Base-by-base conservation (phyloP, 192 early-diverging fungal species). In the Pilobolus umbonatus region DNA sequence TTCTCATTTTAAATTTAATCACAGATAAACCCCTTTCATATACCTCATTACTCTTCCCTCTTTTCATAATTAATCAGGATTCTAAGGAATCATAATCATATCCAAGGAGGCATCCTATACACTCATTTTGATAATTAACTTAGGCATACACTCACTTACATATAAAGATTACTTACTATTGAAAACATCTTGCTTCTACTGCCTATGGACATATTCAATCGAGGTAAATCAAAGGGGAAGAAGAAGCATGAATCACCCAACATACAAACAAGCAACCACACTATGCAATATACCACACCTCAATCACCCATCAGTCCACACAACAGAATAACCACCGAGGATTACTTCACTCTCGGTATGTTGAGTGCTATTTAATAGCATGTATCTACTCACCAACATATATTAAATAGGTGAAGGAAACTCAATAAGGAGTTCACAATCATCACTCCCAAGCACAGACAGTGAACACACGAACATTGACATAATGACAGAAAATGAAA, bases 401-500 rank as follows among this genome's bases (percentile, higher is more conserved):
- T 42, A 17, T 42, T n/a, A 38, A 46, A 63, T 39, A 17, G 49
- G 49, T 19, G 63, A 65, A 26, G 55, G 55, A 7, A 49, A 59
- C 0, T 72, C 69, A n/a, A 51, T 65, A 31, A 64, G 69, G 28
- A 72, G 60, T 12, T 72, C 70, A 12, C 55, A 67, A 28, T 72
- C 70, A 17, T 72, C 70, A 21, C 26, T 43, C 3, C 60, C 53
- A 24, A 62, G 60, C 11, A 62, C 38, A 25, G 61, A 61, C 28
- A 53, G 57, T 24, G 67, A 62, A 12, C n/a, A 42, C 36, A 49
- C 44, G 17, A 35, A 52, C 25, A 19, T 32, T 6, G 44, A 47
- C 14, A 36, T 22, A 35, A 22, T 47, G 32, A 55, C 69, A 17
- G 80, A 81, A 62, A 57, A 53, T 32, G 77, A 78, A 51, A 67